Percentiles rank a stretch among this genome's conserved stretches.
Conservation (phyloP, 768 basidiomycete genomes). For the Boletus barrowsii region DNA sequence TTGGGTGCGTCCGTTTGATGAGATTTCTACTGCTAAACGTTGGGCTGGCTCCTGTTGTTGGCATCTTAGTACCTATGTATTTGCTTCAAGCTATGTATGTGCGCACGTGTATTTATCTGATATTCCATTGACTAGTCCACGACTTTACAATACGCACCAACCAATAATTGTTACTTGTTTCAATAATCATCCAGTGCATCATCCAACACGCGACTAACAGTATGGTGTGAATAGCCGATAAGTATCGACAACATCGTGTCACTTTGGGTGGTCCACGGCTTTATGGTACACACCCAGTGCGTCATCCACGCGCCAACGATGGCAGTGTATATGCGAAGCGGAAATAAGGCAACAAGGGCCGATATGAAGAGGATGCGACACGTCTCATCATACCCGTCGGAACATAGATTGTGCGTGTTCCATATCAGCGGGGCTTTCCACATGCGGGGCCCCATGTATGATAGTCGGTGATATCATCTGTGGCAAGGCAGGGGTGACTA, state of each 20-base stretch:
- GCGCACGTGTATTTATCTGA: not conserved
- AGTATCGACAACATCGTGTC: too few species aligned
- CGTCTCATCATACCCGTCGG: not conserved
- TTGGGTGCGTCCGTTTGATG: slow-evolving; percentile 48
- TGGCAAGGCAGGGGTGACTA: slow-evolving; percentile 15
- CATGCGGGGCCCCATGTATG: slow-evolving; percentile 16
- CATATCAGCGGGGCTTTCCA: slow-evolving; percentile 34
- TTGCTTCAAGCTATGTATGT: slow-evolving; percentile 1
- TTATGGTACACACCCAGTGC: too few species aligned
- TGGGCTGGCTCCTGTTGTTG: slow-evolving; percentile 4
- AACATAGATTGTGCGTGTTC: slow-evolving; percentile 14
- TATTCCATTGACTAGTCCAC: not conserved
- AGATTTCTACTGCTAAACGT: not conserved
- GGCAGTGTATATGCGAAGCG: too few species aligned
- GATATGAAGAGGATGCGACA: not conserved
- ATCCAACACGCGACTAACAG: not conserved
- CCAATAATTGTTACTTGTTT: not conserved
- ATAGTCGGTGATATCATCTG: slow-evolving; percentile 15
- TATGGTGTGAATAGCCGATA: too few species aligned
- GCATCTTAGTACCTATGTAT: not conserved
- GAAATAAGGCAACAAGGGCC: not conserved
- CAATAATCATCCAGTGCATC: slow-evolving; percentile 1
- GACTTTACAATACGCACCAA: slow-evolving; percentile 1
- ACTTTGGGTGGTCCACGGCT: too few species aligned
- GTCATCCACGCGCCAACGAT: too few species aligned